Conservation (phyloP, 2,329 filamentous ascomycete genomes). For the Trichophyton simii region DNA sequence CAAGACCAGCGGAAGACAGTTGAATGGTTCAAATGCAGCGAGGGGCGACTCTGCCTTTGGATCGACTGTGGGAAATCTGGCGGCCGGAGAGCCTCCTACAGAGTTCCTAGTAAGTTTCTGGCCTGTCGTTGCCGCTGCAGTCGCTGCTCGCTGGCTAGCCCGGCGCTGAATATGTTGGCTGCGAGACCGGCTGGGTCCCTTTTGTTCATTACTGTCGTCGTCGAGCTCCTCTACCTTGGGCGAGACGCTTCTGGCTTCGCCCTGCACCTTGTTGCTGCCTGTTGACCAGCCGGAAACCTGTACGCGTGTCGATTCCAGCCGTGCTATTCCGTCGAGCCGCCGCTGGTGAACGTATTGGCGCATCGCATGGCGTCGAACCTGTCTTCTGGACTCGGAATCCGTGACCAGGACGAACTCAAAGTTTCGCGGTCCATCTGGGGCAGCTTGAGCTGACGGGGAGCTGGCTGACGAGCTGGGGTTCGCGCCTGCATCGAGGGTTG, state of each 20-base stretch:
- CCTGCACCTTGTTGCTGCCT: neutral
- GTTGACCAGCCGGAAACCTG: slow-evolving; percentile 18
- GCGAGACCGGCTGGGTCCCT: neutral
- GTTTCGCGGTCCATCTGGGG: slow-evolving; percentile 15
- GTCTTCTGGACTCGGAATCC: slow-evolving; percentile 22
- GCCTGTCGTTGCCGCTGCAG: neutral
- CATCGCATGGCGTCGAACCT: slow-evolving; percentile 27
- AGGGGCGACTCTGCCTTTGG: neutral
- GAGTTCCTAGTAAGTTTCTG: neutral
- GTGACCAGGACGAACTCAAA: slow-evolving; percentile 26
- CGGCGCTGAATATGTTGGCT: neutral
- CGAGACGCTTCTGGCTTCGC: neutral
- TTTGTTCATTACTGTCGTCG: slow-evolving; percentile 5
- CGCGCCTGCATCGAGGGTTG: slow-evolving; percentile 4
- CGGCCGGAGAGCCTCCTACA: neutral
- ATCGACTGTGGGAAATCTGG: neutral
- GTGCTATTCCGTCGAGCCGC: slow-evolving; percentile 23
- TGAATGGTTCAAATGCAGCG: slow-evolving; percentile 17
- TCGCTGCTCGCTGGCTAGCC: neutral
- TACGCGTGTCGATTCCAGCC: slow-evolving; percentile 20
- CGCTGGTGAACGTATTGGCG: slow-evolving; percentile 25
- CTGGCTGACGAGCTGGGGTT: neutral
- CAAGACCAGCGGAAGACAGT: slow-evolving; percentile 19
- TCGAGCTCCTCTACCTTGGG: slow-evolving; percentile 10
- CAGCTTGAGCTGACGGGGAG: neutral